phyloP scores from a whole-genome alignment of 768 basidiomycete species.

The Tricholoma matsutake region DNA sequence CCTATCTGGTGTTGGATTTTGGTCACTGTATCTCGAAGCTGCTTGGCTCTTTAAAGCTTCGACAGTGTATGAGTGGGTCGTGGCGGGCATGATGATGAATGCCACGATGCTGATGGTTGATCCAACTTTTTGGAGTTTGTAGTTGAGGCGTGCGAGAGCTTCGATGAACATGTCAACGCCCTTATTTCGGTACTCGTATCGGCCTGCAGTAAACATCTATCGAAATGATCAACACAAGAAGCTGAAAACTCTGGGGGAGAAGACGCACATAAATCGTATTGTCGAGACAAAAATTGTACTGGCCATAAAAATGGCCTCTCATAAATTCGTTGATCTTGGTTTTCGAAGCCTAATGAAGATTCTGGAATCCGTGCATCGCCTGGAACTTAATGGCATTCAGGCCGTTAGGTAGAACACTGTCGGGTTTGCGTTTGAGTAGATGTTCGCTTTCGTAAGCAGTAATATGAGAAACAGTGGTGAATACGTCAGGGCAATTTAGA shows the following conservation, averaged over 20 bases:
- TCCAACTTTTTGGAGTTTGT: constrained; percentile 50
- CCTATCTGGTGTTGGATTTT: constrained; percentile 95
- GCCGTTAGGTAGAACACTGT: constrained; percentile 96
- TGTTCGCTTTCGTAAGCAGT: constrained; percentile 98
- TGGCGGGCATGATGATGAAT: constrained; percentile 98
- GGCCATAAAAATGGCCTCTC: constrained; percentile 96
- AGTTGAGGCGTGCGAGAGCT: constrained; percentile 77
- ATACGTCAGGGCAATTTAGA: constrained; percentile 98
- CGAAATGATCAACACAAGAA: background rate
- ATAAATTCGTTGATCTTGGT: constrained; percentile 99
- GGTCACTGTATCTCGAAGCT: constrained; percentile 91
- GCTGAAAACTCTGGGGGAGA: background rate
- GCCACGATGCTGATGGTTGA: constrained; percentile 88
- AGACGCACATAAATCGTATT: constrained; percentile 76
- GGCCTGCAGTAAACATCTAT: constrained; percentile 97
- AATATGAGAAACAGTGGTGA: constrained; percentile 97
- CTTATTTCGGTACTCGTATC: constrained; percentile 99
- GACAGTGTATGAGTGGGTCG: constrained; percentile 94
- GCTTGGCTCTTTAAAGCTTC: constrained; percentile 96
- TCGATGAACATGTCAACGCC: constrained; percentile 99
- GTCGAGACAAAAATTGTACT: constrained; percentile 94
- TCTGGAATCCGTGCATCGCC: constrained; percentile 99
- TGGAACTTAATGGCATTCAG: constrained; percentile 98
- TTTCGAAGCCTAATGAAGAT: constrained; percentile 88
- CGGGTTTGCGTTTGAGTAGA: constrained; percentile 93